Evolutionary conservation across 345 rosid genomes (phyloP), one percentile per base, ranked within the genome.

Genomic region (Laguncularia racemosa): DNA sequence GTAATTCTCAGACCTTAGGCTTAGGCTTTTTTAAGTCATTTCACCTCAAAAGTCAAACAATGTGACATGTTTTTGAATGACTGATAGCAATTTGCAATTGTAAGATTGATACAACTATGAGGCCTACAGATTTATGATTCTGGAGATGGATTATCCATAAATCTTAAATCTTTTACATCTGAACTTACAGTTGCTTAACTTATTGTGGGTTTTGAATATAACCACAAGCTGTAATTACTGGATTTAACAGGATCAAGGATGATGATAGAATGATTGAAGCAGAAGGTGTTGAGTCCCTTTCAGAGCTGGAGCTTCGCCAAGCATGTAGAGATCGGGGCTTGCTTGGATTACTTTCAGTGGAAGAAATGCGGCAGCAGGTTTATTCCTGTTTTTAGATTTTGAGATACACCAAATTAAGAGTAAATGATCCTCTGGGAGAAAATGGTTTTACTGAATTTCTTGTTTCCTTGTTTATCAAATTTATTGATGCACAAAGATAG

Each of bases 351-450:
- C 89, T 82, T 61, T 86, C 97, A 49, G 95, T 84, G 60, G 97
- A 86, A 48, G 97, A 92, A 80, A 92, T 89, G 98, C 81, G 83
- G 63, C 84, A 86, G 58, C 95, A 92, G 91, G 98, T 89, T 53
- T 40, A 17, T 62, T 46, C 60, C 50, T 38, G 8, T 16, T 50
- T 33, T 33, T 33, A 9, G 40, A 48, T 4, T 21, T 18, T 13
- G 13, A 26, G 52, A 47, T 57, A 47, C 48, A 28, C 13, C 28
- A 44, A 18, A 23, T 2, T 23, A 23, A 23, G 28, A 23, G 28
- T 23, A 23, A 23, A 23, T 23, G 20, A 50, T 50, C 45, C 49
- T 13, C 51, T 46, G 40, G 40, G 40, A 33, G 9, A 33, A 10
- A 7, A 23, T 23, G 28, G 40, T 7, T 33, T 33, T 33, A 33